Base-by-base conservation (phyloP, 2,329 filamentous ascomycete species). In the Epichloe uncinata region DNA sequence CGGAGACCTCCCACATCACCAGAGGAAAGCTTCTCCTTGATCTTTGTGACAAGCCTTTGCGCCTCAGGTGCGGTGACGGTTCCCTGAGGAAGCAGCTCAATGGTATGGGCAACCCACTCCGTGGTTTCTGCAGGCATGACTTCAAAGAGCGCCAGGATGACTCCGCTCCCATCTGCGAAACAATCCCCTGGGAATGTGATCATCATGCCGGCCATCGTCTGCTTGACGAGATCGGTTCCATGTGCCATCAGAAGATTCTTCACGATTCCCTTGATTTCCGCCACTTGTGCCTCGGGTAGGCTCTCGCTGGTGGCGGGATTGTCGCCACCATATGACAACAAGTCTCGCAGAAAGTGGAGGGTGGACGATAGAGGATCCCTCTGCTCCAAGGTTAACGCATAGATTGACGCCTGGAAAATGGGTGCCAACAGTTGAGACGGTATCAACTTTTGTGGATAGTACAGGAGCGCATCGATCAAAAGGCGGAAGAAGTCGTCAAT, bases 401-500 rank as follows among this genome's bases (percentile, higher is more conserved):
- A 90, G 49, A 93, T 80, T 15, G 88, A 86, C 1, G 93, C 93
- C 55, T 90, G 81, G 58, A 97, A 85, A 53, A 96, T 89, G 3
- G 88, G 84, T 5, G 81, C 74, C 61, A 94, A 82, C 15, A 98
- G 77, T 13, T 77, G 73, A 1, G 90, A 95, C 2, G 80, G 79
- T 55, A 97, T 82, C 41, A 94, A 79, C 60, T 85, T 85, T 59
- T 87, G 79, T 3, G 93, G 87, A 66, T 95, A 95, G 70, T 93
- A 98, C 47, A 96, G 82, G 26, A 96, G 77, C 34, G 93, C 90
- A 64, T 98, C 93, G 9, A 88, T 86, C 37, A 91, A 78, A 8
- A 98, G 79, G 30, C 93, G 85, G 78, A 95, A 98, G 70, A 96
- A 98, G 64, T 96, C 90, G 63, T 96, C 90, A 58, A 95, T 94